A percentile compares a stretch with the other conserved stretches of the same genome.
Evolutionary conservation across 2,329 filamentous ascomycete species (phyloP).

Genomic region (Coleophoma cylindrospora): DNA sequence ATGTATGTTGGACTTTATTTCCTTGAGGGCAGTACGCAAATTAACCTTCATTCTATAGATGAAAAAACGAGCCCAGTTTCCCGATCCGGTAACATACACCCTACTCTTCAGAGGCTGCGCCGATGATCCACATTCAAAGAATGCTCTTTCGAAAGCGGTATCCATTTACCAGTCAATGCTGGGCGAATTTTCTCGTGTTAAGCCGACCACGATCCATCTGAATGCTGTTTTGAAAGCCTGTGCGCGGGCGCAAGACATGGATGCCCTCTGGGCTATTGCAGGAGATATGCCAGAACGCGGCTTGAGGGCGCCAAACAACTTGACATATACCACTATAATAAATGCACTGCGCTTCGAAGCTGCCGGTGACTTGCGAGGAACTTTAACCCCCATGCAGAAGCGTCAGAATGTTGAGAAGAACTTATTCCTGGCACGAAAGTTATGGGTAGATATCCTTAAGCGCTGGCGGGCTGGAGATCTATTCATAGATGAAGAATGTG

Average conservation of each 20-base stretch:
- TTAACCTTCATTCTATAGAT: constrained; percentile 49
- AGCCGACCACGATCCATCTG: constrained; percentile 74
- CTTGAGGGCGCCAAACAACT: constrained; percentile 56
- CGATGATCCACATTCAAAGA: constrained; percentile 48
- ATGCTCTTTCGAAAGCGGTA: constrained; percentile 64
- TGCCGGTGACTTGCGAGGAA: constrained; percentile 16
- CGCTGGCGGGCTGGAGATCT: constrained; percentile 71
- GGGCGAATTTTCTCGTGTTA: constrained; percentile 54
- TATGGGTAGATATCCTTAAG: constrained; percentile 78
- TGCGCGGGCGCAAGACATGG: constrained; percentile 67
- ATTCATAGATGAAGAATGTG: constrained; percentile 70
- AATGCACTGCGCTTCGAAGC: constrained; percentile 61
- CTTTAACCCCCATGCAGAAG: constrained; percentile 22
- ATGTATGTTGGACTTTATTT: constrained; percentile 45
- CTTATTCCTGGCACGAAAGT: constrained; percentile 61
- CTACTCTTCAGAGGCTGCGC: constrained; percentile 75
- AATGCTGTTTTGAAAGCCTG: constrained; percentile 88
- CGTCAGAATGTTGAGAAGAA: constrained; percentile 34
- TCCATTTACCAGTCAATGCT: constrained; percentile 74
- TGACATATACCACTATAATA: constrained; percentile 80
- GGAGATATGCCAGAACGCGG: constrained; percentile 64
- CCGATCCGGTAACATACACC: constrained; percentile 79
- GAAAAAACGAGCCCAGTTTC: constrained; percentile 85
- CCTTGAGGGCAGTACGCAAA: neutral
- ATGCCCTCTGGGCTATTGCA: constrained; percentile 73